Evolutionary conservation across 208 protist genomes (phyloP).

Genomic region (Trichomonas vaginalis): DNA sequence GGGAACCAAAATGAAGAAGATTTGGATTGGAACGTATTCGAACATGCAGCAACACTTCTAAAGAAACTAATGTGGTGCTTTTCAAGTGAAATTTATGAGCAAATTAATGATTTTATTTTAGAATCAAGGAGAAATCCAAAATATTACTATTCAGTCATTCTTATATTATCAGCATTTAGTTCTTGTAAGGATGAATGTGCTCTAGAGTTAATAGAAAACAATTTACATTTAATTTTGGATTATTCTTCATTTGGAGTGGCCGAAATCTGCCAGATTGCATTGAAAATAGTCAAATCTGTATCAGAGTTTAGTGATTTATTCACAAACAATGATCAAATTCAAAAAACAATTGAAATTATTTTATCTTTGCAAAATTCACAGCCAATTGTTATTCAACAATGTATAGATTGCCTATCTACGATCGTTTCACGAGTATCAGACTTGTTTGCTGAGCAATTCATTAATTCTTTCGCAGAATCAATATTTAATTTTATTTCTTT

Average conservation of each 20-base stretch:
- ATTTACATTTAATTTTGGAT: background rate
- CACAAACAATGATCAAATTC: background rate
- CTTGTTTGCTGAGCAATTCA: background rate
- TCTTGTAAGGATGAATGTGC: background rate
- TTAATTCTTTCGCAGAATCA: background rate
- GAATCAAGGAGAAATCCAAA: background rate
- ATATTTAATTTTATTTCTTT: background rate
- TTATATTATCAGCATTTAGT: background rate
- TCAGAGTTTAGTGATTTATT: background rate
- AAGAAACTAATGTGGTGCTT: background rate
- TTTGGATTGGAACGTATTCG: background rate
- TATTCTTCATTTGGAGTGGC: background rate
- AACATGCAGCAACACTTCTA: background rate
- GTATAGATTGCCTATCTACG: background rate
- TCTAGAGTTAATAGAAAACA: background rate
- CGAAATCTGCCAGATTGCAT: background rate
- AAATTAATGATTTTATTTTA: background rate
- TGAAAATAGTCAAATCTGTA: background rate
- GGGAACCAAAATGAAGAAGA: background rate
- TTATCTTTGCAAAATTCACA: background rate
- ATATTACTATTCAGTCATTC: background rate
- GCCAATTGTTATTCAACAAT: background rate
- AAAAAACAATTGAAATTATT: background rate
- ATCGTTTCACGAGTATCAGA: background rate
- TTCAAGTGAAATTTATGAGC: background rate